Conservation (phyloP, 768 basidiomycete genomes). For the Collybiopsis luxurians region DNA sequence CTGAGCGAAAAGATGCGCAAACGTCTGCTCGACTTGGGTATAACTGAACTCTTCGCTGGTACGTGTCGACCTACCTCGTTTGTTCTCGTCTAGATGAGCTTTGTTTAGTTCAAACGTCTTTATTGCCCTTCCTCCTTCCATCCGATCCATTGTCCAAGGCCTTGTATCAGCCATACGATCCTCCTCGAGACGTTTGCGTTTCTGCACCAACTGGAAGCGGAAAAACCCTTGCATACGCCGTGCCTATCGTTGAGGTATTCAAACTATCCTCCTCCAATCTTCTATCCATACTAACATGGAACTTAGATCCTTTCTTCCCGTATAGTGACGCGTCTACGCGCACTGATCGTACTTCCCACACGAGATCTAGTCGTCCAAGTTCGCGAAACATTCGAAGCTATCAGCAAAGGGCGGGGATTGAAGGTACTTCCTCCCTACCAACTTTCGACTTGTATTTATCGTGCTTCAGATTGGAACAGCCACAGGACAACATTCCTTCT, state of each 20-base stretch:
- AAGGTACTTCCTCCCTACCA: constrained; percentile 63
- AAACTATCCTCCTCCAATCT: not conserved
- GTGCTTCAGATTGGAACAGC: constrained; percentile 63
- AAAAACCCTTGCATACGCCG: constrained; percentile 93
- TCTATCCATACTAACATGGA: not conserved
- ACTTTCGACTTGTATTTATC: not conserved
- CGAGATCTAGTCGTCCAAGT: constrained; percentile 93
- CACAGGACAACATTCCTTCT: constrained; percentile 92
- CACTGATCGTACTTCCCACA: constrained; percentile 89
- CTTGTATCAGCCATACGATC: constrained; percentile 64
- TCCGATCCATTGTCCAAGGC: constrained; percentile 33
- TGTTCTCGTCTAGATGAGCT: constrained; percentile 4
- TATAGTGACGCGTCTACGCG: constrained; percentile 80
- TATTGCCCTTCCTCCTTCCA: constrained; percentile 79
- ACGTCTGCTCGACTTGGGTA: constrained; percentile 71
- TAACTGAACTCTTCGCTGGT: constrained; percentile 91
- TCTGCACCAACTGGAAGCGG: constrained; percentile 98
- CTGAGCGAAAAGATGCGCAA: constrained; percentile 59
- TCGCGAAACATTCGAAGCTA: constrained; percentile 83
- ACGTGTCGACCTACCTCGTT: constrained; percentile 18
- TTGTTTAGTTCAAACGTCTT: constrained; percentile 81
- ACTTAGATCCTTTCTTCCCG: constrained; percentile 66
- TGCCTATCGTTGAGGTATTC: constrained; percentile 85
- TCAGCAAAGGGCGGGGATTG: constrained; percentile 82
- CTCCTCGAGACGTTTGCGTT: constrained; percentile 82